phyloP scores from a whole-genome alignment of 345 rosid genomes.

The Psidium friedrichsthalianum region DNA sequence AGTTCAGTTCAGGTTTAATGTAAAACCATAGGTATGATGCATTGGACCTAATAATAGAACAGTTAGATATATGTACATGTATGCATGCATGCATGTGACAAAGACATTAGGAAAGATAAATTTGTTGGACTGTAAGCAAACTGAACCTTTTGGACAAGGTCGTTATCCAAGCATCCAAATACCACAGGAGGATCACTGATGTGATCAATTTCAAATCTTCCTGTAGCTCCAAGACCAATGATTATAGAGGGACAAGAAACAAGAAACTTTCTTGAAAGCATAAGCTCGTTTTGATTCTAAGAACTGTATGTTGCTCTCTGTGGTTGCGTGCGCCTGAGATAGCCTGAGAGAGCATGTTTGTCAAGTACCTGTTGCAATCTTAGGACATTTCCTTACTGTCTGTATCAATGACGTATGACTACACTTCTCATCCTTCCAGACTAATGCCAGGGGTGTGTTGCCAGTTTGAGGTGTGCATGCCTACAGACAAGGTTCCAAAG shows the following conservation, averaged over 20 bases:
- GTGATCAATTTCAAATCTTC: slow-evolving; percentile 64
- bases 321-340: background rate
- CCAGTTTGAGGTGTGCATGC: slow-evolving; percentile 84
- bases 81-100: background rate
- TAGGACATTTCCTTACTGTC: slow-evolving; percentile 17
- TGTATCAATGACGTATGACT: slow-evolving; percentile 92
- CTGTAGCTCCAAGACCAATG: slow-evolving; percentile 83
- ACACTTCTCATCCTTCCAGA: slow-evolving; percentile 92
- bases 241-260: background rate
- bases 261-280: background rate
- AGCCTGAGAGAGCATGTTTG: background rate
- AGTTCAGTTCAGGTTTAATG: background rate
- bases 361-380: slow-evolving; percentile 46
- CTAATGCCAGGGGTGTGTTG: slow-evolving; percentile 78
- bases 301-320: background rate
- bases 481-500: slow-evolving; percentile 24
- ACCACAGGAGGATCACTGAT: slow-evolving; percentile 73
- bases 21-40: background rate
- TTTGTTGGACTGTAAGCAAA: background rate
- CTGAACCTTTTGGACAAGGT: slow-evolving; percentile 52
- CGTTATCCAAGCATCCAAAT: slow-evolving; percentile 56
- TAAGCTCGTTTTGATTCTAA: background rate
- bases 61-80: background rate
- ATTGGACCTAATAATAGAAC: background rate
- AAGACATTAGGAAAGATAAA: background rate